A percentile compares a stretch with the other conserved stretches of the same genome.
Evolutionary conservation across 441 rosid genomes (phyloP).

Genomic region (Mallotus japonicus): DNA sequence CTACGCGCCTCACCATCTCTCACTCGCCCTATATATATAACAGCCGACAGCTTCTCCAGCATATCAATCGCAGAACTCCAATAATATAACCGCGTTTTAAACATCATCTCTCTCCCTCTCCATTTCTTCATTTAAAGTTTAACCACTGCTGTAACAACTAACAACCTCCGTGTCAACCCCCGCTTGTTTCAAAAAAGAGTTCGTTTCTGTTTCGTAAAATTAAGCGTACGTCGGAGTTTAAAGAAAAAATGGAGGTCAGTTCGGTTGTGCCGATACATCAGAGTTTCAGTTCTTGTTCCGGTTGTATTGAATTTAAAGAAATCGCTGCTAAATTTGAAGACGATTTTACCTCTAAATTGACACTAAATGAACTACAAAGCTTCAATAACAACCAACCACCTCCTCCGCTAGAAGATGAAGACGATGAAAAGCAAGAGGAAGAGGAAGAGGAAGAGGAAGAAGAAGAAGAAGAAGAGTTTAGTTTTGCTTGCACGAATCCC

Average conservation of each 20-base stretch:
- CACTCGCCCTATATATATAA: no score
- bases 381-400: not conserved
- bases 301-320: conserved; percentile 5
- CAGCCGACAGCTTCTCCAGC: no score
- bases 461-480: conserved; percentile 50
- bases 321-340: conserved; percentile 25
- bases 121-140: no score
- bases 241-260: conserved; percentile 11
- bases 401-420: not conserved
- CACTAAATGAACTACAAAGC: conserved; percentile 7
- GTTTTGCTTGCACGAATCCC: conserved; percentile 51
- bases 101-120: no score
- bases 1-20: not conserved
- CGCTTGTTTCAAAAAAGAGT: not conserved
- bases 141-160: no score
- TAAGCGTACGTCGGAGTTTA: not conserved
- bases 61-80: not conserved
- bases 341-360: conserved; percentile 32
- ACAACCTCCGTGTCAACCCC: not conserved
- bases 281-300: not conserved
- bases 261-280: not conserved
- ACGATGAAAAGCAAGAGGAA: conserved; percentile 9
- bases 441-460: conserved; percentile 27
- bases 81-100: not conserved
- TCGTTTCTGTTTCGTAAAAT: not conserved